These are phyloP conservation scores for Huntiella savannae DNA, from an alignment of 2,329 filamentous ascomycete species.

Conservation along the genomic window DNA sequence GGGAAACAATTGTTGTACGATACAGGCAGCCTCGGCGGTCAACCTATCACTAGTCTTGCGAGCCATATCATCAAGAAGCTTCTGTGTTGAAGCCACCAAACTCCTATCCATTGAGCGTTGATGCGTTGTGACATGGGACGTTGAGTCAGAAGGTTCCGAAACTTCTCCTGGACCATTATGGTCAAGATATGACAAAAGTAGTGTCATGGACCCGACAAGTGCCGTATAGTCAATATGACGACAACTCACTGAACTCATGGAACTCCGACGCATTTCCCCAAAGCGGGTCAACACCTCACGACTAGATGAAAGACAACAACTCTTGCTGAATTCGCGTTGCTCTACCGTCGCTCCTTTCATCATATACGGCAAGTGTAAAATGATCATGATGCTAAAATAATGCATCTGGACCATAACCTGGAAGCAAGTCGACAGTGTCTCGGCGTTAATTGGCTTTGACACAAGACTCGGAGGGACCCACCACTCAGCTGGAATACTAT, in stretches of 20 bases:
- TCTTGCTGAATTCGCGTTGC: conserved; percentile 28
- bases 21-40: conserved; percentile 23
- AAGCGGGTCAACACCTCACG: conserved; percentile 31
- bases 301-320: conserved; percentile 27
- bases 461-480: conserved; percentile 24
- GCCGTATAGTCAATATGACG: conserved; percentile 33
- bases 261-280: conserved; percentile 25
- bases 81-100: conserved; percentile 20
- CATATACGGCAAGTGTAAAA: conserved; percentile 37
- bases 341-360: conserved; percentile 22
- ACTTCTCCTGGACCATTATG: conserved; percentile 11
- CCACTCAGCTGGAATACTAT: conserved; percentile 26
- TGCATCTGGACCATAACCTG: conserved; percentile 27
- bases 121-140: conserved; percentile 8
- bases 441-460: conserved; percentile 21
- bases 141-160: conserved; percentile 3
- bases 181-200: conserved; percentile 31
- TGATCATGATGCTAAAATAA: conserved; percentile 30
- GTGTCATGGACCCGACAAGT: conserved; percentile 30
- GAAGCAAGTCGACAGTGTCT: conserved; percentile 27
- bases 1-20: conserved; percentile 25
- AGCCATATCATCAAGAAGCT: conserved; percentile 22
- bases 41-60: conserved; percentile 23
- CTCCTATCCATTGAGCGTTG: conserved; percentile 20
- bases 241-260: conserved; percentile 22